These are phyloP conservation scores for Colletotrichum eremochloae DNA, from an alignment of 2,329 filamentous ascomycete genomes.

Conservation along the genomic window DNA sequence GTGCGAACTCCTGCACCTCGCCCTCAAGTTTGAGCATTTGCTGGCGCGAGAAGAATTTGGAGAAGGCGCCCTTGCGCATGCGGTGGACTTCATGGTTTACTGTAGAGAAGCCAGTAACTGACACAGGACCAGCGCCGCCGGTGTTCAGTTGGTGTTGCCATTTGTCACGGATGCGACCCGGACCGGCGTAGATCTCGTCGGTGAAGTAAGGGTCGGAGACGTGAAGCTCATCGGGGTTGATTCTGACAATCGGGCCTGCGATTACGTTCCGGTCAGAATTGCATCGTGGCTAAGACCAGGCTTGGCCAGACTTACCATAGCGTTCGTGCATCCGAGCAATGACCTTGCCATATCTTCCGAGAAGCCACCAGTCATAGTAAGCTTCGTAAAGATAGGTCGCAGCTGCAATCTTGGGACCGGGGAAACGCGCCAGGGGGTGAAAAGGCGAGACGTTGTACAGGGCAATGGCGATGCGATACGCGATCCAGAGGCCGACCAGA, in stretches of 20 bases:
- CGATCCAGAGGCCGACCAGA: conserved; percentile 20
- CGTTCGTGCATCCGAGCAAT: conserved; percentile 37
- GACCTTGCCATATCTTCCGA: conserved; percentile 37
- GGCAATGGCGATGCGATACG: conserved; percentile 26
- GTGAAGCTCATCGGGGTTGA: conserved; percentile 56
- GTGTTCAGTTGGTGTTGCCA: conserved; percentile 47
- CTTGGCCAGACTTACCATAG: conserved; percentile 21
- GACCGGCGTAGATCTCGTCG: conserved; percentile 54
- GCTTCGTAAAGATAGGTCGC: conserved; percentile 35
- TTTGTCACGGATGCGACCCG: conserved; percentile 38
- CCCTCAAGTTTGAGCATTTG: conserved; percentile 39
- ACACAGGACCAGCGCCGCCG: conserved; percentile 43
- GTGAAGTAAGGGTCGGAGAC: conserved; percentile 52
- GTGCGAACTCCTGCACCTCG: conserved; percentile 36
- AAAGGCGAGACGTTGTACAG: conserved; percentile 38
- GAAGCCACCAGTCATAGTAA: conserved; percentile 35
- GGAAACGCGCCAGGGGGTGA: conserved; percentile 35
- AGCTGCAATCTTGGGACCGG: conserved; percentile 36
- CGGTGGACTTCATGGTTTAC: conserved; percentile 52
- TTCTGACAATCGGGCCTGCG: conserved; percentile 54
- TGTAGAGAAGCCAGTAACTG: conserved; percentile 45
- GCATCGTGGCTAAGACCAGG: conserved; percentile 2
- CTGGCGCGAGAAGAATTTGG: conserved; percentile 52
- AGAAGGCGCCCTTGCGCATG: conserved; percentile 48
- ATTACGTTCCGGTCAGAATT: conserved; percentile 15